Conservation (phyloP, 2,329 filamentous ascomycete species). For the Fusarium oligoseptatum region DNA sequence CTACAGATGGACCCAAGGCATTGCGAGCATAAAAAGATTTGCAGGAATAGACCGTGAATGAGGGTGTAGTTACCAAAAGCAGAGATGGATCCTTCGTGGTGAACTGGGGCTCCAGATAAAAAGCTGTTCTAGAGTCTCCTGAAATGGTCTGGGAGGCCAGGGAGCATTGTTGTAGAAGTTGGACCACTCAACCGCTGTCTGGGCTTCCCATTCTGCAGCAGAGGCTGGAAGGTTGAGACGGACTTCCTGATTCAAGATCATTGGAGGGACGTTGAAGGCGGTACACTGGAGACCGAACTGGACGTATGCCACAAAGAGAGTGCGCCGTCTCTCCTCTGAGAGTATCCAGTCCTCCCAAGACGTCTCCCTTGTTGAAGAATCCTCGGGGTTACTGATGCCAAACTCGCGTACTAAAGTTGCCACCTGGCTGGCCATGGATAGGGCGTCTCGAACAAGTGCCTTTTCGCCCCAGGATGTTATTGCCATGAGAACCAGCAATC, state of each 20-base stretch:
- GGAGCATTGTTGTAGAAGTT: neutral
- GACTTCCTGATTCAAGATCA: constrained; percentile 17
- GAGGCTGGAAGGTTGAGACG: constrained; percentile 2
- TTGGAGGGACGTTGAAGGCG: constrained; percentile 12
- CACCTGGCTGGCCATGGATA: constrained; percentile 12
- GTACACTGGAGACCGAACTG: constrained; percentile 13
- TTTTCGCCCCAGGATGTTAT: constrained; percentile 12
- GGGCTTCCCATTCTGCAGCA: constrained; percentile 14
- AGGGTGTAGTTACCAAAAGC: constrained; percentile 32
- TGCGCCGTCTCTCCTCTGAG: neutral
- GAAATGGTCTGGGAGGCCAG: neutral
- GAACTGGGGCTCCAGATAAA: constrained; percentile 1
- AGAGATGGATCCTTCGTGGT: constrained; percentile 14
- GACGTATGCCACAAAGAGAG: constrained; percentile 7
- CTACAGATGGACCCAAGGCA: neutral
- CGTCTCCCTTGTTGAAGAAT: neutral
- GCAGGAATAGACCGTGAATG: constrained; percentile 21
- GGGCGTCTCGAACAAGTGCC: constrained; percentile 6
- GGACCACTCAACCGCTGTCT: constrained; percentile 1
- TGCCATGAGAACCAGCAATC: constrained; percentile 10
- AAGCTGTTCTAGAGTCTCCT: neutral
- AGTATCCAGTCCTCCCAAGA: constrained; percentile 14
- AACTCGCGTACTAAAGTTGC: constrained; percentile 12
- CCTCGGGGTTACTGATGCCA: neutral
- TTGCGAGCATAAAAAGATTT: constrained; percentile 29